Evolutionary conservation across 192 early-diverging fungal species (phyloP), one percentile per base, ranked within the genome.

Genomic region (Globomyces pollinis-pini): DNA sequence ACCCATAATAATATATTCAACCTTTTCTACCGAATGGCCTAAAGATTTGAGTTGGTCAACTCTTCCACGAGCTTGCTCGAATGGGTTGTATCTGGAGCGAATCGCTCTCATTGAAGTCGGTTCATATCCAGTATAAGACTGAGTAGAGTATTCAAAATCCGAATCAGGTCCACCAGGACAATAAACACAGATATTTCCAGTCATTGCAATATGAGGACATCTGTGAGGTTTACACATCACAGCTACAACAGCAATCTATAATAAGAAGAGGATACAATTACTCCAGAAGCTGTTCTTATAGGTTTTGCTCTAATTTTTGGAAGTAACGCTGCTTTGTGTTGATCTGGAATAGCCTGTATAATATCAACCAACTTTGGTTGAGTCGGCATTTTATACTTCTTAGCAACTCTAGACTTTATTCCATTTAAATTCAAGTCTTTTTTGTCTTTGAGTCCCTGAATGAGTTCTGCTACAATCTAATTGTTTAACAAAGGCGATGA

Each of bases 101-200:
- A 99, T 99, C 2, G 96, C 96, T 31, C 96, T 86, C 96, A 99
- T 99, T 51, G 85, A 88, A 1, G 96, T 99, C 3, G 96, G 96
- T 66, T 99, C 96, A 71, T 98, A 99, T 29, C 96, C 96, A 21
- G 96, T 99, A 59, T 99, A 99, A n/a, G 94, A 98, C 70, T 99
- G 96, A 42, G 96, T 99, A 39, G 92, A 95, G 73, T 99, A 99
- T 73, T 99, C 96, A 67, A 99, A 99, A 68, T 99, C 96, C 4
- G 93, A 96, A 66, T 99, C 96, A 2, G 96, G 96, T 0, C 96
- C 96, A 56, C 53, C 53, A 15, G 53, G 53, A 35, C 53, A 56
- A 33, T 88, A 88, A 67, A 99, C 96, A 69, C 96, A 99, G 59
- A 99, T 93, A 66, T 99, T 96, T 58, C 94, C 94, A 1, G 96